phyloP scores from a whole-genome alignment of 176 grass and related monocot species.

The Cenchrus fungigraminus region DNA sequence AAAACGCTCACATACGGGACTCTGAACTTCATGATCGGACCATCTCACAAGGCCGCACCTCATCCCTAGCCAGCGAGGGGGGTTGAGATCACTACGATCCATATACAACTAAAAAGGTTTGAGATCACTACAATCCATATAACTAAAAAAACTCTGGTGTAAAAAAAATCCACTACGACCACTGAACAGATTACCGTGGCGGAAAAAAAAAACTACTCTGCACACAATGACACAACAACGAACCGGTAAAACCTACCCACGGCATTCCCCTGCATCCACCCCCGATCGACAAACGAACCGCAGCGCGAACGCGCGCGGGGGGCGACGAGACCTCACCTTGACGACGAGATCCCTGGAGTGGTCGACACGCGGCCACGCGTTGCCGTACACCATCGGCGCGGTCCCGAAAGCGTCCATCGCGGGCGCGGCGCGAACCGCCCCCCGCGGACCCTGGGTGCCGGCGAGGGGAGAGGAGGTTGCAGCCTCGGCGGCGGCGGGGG shows the following conservation, averaged over 20 bases:
- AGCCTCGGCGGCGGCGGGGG: neutral
- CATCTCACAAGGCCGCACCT: neutral
- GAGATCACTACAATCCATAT: neutral
- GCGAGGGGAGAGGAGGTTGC: neutral
- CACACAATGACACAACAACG: neutral
- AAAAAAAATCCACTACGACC: neutral
- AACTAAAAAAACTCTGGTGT: neutral
- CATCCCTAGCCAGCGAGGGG: neutral
- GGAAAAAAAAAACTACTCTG: neutral
- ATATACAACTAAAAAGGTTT: neutral
- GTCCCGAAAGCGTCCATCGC: slow-evolving; percentile 21
- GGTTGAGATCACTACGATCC: neutral
- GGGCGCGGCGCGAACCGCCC: slow-evolving; percentile 15
- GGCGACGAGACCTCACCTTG: slow-evolving; percentile 48
- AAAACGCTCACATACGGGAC: neutral
- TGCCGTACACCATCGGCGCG: neutral
- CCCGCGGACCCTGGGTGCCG: neutral
- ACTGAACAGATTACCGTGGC: neutral
- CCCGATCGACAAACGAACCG: neutral
- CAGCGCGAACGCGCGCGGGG: neutral
- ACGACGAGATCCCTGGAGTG: slow-evolving; percentile 51
- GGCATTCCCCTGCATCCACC: neutral
- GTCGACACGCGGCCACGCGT: neutral
- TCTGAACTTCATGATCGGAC: neutral
- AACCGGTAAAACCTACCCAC: slow-evolving; percentile 24